Evolutionary conservation across 2,329 filamentous ascomycete species (phyloP).

Genomic region (Cladosporium sp.): DNA sequence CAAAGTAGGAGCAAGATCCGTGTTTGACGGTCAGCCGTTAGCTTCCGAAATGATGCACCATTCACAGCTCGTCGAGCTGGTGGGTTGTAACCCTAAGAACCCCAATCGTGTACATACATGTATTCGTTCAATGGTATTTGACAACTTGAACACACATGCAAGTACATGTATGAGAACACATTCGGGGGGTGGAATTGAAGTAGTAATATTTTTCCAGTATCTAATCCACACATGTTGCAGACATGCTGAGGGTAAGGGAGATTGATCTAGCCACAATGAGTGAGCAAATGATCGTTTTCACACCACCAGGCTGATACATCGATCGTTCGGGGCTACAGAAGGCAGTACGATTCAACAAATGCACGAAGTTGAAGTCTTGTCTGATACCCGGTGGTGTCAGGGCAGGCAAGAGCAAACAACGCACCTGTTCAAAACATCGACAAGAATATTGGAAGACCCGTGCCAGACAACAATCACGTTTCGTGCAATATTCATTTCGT

Average conservation of each 20-base stretch:
- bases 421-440: not conserved
- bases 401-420: not conserved
- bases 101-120: no score
- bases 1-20: not conserved
- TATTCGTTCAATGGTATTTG: not conserved
- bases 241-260: no score
- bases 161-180: no score
- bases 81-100: not conserved
- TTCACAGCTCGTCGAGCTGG: not conserved
- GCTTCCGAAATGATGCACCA: not conserved
- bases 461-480: no score
- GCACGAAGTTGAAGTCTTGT: no score
- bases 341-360: no score
- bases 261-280: not conserved
- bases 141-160: no score
- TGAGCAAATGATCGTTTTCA: not conserved
- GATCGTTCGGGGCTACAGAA: no score
- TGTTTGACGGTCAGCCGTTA: not conserved
- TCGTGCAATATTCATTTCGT: not conserved
- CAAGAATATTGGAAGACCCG: not conserved
- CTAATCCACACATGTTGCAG: no score
- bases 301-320: not conserved
- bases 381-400: no score
- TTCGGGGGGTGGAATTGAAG: no score
- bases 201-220: no score